Evolutionary conservation across 2,329 filamentous ascomycete species (phyloP).

Genomic region (Diaporthe batatas): DNA sequence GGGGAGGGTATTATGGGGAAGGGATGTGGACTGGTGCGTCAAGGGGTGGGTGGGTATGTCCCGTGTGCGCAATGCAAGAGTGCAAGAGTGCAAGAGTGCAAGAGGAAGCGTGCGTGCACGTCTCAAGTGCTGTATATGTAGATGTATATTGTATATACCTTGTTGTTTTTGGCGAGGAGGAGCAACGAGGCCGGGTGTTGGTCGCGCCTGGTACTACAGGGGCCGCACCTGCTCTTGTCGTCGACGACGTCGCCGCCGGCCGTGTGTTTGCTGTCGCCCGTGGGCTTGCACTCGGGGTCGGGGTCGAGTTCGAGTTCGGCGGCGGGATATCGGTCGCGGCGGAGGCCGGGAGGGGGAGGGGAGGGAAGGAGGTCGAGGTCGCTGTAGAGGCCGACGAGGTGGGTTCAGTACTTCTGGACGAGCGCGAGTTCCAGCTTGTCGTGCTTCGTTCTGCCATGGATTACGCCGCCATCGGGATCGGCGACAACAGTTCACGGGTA

Average conservation of each 20-base stretch:
- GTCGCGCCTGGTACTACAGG: conserved; percentile 18
- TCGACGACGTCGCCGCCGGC: conserved; percentile 3
- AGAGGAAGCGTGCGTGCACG: neutral
- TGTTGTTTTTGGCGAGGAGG: conserved; percentile 31
- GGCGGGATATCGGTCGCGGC: conserved; percentile 11
- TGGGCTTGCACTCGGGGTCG: conserved; percentile 25
- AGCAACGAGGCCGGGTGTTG: conserved; percentile 12
- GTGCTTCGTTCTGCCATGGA: conserved; percentile 76
- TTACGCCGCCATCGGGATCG: conserved; percentile 72
- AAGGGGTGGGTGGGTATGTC: neutral
- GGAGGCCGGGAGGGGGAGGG: conserved; percentile 22
- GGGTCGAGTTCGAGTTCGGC: conserved; percentile 21
- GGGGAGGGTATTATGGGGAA: conserved; percentile 20
- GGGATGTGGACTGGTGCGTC: conserved; percentile 1
- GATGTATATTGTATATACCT: conserved; percentile 32
- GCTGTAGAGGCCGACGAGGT: conserved; percentile 45
- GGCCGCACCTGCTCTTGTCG: conserved; percentile 21
- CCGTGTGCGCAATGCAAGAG: neutral
- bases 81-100: neutral
- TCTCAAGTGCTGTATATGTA: neutral
- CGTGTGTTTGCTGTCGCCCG: conserved; percentile 25
- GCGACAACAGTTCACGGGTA: conserved; percentile 40
- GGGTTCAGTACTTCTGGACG: conserved; percentile 57
- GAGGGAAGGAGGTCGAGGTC: conserved; percentile 42
- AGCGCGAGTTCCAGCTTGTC: conserved; percentile 59